Evolutionary conservation across 768 basidiomycete species (phyloP).

Genomic region (Trametes sanguinea): DNA sequence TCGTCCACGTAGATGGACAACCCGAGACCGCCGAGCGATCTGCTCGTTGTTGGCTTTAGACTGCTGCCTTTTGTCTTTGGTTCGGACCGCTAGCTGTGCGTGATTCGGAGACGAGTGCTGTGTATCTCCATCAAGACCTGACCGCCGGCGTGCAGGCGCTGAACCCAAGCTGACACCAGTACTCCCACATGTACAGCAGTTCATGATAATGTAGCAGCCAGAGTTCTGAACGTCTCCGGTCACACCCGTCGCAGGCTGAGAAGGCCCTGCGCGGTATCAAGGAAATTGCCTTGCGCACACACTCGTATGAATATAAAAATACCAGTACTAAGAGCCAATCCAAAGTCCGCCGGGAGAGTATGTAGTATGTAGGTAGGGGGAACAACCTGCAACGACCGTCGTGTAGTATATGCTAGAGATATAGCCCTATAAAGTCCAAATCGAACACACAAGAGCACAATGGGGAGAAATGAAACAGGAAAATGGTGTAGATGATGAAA

Average conservation of each 20-base stretch:
- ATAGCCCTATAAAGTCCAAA: constrained; percentile 1
- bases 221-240: background rate
- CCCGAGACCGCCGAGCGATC: too few species aligned
- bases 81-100: too few species aligned
- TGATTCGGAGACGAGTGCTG: too few species aligned
- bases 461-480: background rate
- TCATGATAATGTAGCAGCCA: too few species aligned
- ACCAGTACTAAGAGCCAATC: background rate
- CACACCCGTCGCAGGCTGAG: background rate
- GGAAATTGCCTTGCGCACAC: background rate
- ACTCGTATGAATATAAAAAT: background rate
- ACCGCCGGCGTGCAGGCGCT: too few species aligned
- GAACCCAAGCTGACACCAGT: too few species aligned
- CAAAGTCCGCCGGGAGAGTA: constrained; percentile 4
- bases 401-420: constrained; percentile 5
- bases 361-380: background rate
- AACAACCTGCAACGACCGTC: background rate
- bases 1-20: too few species aligned
- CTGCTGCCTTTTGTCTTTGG: too few species aligned
- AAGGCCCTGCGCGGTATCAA: too few species aligned
- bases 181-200: too few species aligned
- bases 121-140: too few species aligned
- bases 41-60: too few species aligned
- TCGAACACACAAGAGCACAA: background rate
- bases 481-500: background rate